Percentiles rank a stretch among this genome's conserved stretches.
These are phyloP conservation scores for Aureobasidium sp. DNA, from an alignment of 2,329 filamentous ascomycete genomes.

Conservation along the genomic window DNA sequence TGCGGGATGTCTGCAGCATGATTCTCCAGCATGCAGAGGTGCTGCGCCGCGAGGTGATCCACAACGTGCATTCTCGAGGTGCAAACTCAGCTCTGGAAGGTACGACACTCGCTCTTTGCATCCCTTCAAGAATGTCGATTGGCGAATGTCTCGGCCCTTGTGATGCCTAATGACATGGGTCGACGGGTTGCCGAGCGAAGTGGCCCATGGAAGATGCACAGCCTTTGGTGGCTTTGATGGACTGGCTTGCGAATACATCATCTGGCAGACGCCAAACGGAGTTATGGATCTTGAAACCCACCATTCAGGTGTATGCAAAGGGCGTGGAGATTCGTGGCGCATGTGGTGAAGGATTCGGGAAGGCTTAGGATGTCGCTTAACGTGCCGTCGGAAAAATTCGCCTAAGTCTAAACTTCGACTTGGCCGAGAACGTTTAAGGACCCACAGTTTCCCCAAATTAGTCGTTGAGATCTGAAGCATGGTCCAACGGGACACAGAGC, in stretches of 20 bases:
- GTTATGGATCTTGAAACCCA: not conserved
- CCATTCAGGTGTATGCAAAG: not conserved
- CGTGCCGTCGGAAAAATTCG: not conserved
- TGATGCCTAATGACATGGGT: not conserved
- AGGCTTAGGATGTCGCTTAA: not conserved
- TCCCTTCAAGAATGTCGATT: not conserved
- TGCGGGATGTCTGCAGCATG: not conserved
- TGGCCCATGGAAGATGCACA: not conserved
- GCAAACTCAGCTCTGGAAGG: not conserved
- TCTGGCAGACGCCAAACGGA: not conserved
- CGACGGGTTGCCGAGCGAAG: not conserved
- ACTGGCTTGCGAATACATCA: not conserved
- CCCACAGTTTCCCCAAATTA: constrained; percentile 3
- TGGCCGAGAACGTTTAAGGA: not conserved
- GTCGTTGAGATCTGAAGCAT: constrained; percentile 4
- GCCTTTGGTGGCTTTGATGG: not conserved
- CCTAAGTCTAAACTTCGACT: not conserved
- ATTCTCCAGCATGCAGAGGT: not conserved
- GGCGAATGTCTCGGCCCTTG: not conserved
- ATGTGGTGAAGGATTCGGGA: not conserved
- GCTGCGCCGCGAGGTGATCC: not conserved
- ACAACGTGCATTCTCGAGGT: not conserved
- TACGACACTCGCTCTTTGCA: not conserved
- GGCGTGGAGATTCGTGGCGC: not conserved
- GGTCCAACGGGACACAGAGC: not conserved